Percentiles rank a stretch among this genome's conserved stretches.
Conservation (phyloP, 2,329 filamentous ascomycete genomes). For the Malbranchea zuffiana region DNA sequence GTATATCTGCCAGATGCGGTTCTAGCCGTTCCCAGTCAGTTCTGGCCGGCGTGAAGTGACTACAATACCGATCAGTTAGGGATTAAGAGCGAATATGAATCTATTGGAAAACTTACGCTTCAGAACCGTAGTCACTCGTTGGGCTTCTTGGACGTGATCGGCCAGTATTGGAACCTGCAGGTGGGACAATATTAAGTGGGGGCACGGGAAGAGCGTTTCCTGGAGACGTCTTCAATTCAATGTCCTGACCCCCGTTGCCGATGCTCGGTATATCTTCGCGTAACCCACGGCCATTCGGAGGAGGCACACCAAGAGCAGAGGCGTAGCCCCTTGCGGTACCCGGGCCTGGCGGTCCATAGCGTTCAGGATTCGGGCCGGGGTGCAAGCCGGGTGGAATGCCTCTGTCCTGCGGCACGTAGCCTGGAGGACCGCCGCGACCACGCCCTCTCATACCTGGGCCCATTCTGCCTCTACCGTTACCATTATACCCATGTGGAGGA, state of each 20-base stretch:
- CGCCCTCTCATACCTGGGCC: conserved; percentile 36
- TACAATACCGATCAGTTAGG: conserved; percentile 6
- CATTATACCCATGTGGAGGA: conserved; percentile 35
- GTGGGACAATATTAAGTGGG: conserved; percentile 52
- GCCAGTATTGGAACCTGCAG: conserved; percentile 48
- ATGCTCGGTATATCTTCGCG: conserved; percentile 21
- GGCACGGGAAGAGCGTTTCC: conserved; percentile 36
- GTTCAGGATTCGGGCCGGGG: neutral
- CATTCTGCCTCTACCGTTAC: conserved; percentile 24
- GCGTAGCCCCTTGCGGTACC: conserved; percentile 17
- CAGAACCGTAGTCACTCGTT: conserved; percentile 59
- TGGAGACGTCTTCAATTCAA: conserved; percentile 71
- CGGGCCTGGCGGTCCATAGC: neutral
- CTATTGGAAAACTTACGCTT: conserved; percentile 55
- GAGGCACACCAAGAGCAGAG: conserved; percentile 20
- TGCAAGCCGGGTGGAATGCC: conserved; percentile 1
- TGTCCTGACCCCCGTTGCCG: conserved; percentile 49
- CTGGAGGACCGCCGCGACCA: conserved; percentile 37
- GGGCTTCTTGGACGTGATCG: conserved; percentile 48
- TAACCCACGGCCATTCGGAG: conserved; percentile 8
- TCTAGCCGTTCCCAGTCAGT: conserved; percentile 24
- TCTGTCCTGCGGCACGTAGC: conserved; percentile 38
- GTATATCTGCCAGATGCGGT: conserved; percentile 4
- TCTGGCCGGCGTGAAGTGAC: conserved; percentile 38
- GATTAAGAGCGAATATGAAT: conserved; percentile 3